phyloP scores from a whole-genome alignment of 1,139 yeast genomes.

The Magnusiomyces sp. region DNA sequence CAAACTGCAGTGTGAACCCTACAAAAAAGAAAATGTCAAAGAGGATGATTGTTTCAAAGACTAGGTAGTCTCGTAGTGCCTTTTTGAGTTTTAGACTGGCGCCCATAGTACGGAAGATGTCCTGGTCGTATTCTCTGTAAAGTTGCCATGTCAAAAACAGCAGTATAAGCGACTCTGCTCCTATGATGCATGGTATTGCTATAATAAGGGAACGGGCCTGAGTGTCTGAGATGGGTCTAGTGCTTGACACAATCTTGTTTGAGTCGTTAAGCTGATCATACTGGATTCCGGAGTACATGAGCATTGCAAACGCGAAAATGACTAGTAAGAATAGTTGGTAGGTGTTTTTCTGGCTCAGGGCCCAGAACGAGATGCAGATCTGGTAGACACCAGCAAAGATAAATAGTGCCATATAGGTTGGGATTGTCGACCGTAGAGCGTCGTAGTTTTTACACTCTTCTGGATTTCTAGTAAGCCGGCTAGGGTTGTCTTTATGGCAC shows the following conservation, averaged over 20 bases:
- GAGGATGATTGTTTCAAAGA: slow-evolving; percentile 34
- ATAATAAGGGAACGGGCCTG: slow-evolving; percentile 24
- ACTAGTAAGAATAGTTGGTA: slow-evolving; percentile 37
- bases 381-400: slow-evolving; percentile 40
- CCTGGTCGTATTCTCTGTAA: slow-evolving; percentile 43
- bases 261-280: slow-evolving; percentile 37
- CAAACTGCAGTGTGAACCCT: slow-evolving; percentile 47
- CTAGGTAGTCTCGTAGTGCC: slow-evolving; percentile 38
- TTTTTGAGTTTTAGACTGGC: slow-evolving; percentile 40
- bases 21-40: slow-evolving; percentile 45
- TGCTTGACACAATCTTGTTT: slow-evolving; percentile 20
- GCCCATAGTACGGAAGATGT: slow-evolving; percentile 44
- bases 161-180: slow-evolving; percentile 35
- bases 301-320: slow-evolving; percentile 41
- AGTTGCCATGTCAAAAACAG: slow-evolving; percentile 32
- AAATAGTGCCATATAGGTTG: slow-evolving; percentile 37
- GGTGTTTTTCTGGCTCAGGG: slow-evolving; percentile 39
- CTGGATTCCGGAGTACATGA: slow-evolving; percentile 45
- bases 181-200: slow-evolving; percentile 41
- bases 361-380: slow-evolving; percentile 37
- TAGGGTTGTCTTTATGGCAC: too few species aligned
- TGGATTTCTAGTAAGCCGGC: too few species aligned
- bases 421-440: slow-evolving; percentile 23
- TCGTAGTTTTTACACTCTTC: slow-evolving; percentile 24
- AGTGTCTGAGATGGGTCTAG: neutral